Evolutionary conservation across 345 rosid genomes (phyloP), one percentile per base, ranked within the genome.

Genomic region (Eucalyptus decipiens): DNA sequence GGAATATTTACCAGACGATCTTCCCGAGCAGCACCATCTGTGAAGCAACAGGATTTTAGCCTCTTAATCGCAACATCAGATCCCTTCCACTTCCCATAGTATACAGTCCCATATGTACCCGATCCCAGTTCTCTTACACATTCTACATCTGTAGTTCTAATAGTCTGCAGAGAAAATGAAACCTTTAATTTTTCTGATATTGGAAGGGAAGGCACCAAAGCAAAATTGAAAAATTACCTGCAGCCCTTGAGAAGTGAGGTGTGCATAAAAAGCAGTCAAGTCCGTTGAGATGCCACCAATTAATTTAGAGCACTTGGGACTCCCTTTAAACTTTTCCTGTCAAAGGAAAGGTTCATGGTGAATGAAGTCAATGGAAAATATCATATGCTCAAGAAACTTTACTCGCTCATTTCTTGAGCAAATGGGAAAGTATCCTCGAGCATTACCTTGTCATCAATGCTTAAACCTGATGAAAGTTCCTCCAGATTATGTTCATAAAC

Each of bases 51-150:
- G 24, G 90, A 86, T 54, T 90, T 93, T 52, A 93, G 60, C 69
- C 87, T 90, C 90, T 93, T 93, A 47, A 93, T 91, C 32, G 94
- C 94, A 45, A 93, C 94, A 89, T 89, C 93, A 56, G 93, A 88
- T 11, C 93, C 94, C 85, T 56, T 93, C 94, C 94, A 92, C 87
- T 93, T 93, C 65, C 94, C 93, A 86, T 91, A 54, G 87, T 87
- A 91, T 5, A 93, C 93, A 24, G 93, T 86, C 62, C 94, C 93
- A 89, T 88, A 93, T 17, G 93, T 88, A 30, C 94, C 93, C 4
- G 93, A 89, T 80, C 93, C 93, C 6, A 92, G 90, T 88, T 92
- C 94, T 85, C 48, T 87, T 32, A 91, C 42, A 48, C 88, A 72
- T 83, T 92, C 93, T 51, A 93, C 90, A 19, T 93, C 94, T 37